Base-by-base conservation (phyloP, 768 basidiomycete genomes). In the Naganishia vaughanmartiniae region DNA sequence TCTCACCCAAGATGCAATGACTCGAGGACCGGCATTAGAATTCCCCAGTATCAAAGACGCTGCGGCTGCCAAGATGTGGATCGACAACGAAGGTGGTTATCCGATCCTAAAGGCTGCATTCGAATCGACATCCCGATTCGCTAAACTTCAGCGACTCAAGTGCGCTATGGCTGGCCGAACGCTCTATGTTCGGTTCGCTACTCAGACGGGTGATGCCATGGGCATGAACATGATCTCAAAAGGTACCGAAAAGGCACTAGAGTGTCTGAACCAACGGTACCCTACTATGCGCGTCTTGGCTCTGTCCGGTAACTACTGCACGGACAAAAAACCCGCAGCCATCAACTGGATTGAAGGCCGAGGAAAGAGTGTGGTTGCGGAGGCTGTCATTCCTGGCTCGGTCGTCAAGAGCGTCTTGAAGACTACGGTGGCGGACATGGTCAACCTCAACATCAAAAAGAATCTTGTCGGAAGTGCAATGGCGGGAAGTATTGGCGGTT, bases 141-240 rank as follows among this genome's bases (percentile, higher is more conserved):
- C 93, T 6, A 87, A 89, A 78, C 81, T 99, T 63, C 88, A 89
- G 82, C 85, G 85, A 67, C 84, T 98, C 75, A 95, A 95, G 85
- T 89, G 89, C 56, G 91, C 89, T 5, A 83, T 98, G 80, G 96
- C 96, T 7, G 96, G 96, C 6, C 87, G 96, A 51, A 95, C 93
- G 46, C 83, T 99, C 46, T 99, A 89, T 79, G 88, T 97, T 28
- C 87, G 96, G 56, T 97, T 99, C 78, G 90, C 90, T 70, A 96
- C 93, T 17, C 88, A 87, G 67, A 98, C 96, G 0, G 96, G 94
- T 34, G 95, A 98, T 77, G 95, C 96, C 51, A 99, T 98, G 95
- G 96, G 96, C 21, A 99, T 99, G 96, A 99, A 99, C 85, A 99
- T 98, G 96, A 96, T 98, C 78, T 91, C 90, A 11, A 99, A 99